A percentile compares a stretch with the other conserved stretches of the same genome.
phyloP scores from a whole-genome alignment of 805 yeast genomes.

The Citeromyces nyonsensis region DNA sequence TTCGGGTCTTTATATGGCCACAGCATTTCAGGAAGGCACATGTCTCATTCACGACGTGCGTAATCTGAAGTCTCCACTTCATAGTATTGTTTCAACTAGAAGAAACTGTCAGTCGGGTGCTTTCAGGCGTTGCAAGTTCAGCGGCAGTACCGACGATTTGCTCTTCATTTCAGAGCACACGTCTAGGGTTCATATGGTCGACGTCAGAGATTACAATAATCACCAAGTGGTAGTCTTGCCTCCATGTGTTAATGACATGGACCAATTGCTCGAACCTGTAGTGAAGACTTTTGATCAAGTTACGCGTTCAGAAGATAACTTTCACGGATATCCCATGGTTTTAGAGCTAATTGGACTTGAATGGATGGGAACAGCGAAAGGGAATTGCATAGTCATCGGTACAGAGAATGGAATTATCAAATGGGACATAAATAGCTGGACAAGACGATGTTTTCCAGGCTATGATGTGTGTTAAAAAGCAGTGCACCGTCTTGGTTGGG shows the following conservation, averaged over 20 bases:
- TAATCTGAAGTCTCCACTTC: constrained; percentile 34
- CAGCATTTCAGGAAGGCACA: constrained; percentile 77
- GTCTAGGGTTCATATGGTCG: constrained; percentile 76
- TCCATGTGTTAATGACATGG: constrained; percentile 1
- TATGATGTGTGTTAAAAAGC: constrained; percentile 12
- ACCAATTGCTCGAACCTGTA: neutral
- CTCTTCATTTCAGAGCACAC: constrained; percentile 71
- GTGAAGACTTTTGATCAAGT: constrained; percentile 7
- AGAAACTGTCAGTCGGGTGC: constrained; percentile 25
- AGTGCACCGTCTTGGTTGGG: too few relatives aligned
- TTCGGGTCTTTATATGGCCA: constrained; percentile 61
- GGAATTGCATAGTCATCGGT: constrained; percentile 38
- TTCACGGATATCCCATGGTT: constrained; percentile 2
- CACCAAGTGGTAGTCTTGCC: constrained; percentile 71
- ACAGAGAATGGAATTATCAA: constrained; percentile 50
- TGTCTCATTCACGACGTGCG: constrained; percentile 68
- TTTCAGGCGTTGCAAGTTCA: constrained; percentile 29
- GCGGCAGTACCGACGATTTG: constrained; percentile 59
- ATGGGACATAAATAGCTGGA: constrained; percentile 58
- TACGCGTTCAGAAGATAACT: neutral
- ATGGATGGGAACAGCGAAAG: constrained; percentile 29
- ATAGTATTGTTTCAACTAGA: constrained; percentile 45
- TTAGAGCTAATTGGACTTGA: constrained; percentile 38
- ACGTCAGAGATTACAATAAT: constrained; percentile 54
- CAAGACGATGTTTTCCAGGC: constrained; percentile 45